These are phyloP conservation scores for Amaranthus cruentus DNA, from an alignment of 148 eudicot genomes.

Conservation along the genomic window DNA sequence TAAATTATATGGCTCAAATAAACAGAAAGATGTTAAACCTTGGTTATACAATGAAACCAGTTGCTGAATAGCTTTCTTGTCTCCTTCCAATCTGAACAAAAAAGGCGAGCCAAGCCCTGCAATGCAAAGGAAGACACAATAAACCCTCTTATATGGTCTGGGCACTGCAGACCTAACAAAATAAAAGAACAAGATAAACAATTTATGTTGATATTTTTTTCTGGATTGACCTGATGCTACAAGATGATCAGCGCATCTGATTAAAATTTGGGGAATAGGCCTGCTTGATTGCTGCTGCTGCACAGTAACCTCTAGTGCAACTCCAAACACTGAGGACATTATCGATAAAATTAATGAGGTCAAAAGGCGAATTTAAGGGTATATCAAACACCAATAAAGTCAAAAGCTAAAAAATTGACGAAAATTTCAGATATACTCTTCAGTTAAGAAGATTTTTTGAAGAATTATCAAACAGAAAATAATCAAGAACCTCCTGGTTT, in stretches of 20 bases:
- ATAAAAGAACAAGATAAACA: not conserved
- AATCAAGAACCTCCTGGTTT: too few species aligned
- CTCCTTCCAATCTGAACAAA: slow-evolving; percentile 80
- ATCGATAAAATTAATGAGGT: not conserved
- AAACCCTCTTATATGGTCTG: not conserved
- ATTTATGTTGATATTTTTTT: not conserved
- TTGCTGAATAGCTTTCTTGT: slow-evolving; percentile 73
- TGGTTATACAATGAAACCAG: slow-evolving; percentile 83
- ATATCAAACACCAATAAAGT: too few species aligned
- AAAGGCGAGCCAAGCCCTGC: slow-evolving; percentile 68
- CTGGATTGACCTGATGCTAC: slow-evolving; percentile 64
- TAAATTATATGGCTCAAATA: not conserved
- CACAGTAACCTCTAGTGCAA: slow-evolving; percentile 72
- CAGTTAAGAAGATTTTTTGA: too few species aligned
- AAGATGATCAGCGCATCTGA: slow-evolving; percentile 87
- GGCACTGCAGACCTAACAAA: not conserved
- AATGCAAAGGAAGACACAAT: slow-evolving; percentile 3
- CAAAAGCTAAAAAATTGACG: too few species aligned
- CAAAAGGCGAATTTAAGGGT: not conserved
- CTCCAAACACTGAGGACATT: slow-evolving; percentile 64
- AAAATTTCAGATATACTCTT: too few species aligned
- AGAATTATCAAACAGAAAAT: too few species aligned
- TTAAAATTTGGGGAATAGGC: slow-evolving; percentile 65
- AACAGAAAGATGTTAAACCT: slow-evolving; percentile 36
- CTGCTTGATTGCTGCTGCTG: slow-evolving; percentile 73